phyloP scores from a whole-genome alignment of 495 filamentous ascomycete species.

The Immersiella caudata region DNA sequence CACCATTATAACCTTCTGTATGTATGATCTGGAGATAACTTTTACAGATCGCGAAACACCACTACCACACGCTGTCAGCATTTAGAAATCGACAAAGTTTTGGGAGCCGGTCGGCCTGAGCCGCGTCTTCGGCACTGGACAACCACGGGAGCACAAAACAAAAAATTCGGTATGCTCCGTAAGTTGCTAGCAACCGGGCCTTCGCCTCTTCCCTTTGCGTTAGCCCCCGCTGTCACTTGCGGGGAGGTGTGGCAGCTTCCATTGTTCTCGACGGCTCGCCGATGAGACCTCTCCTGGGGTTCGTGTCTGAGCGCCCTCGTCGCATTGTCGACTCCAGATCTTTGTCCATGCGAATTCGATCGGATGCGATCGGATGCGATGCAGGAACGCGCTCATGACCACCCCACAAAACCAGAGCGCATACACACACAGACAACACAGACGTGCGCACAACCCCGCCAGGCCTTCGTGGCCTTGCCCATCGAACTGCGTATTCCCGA shows the following conservation, averaged over 20 bases:
- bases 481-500: background rate
- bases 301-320: background rate
- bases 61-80: background rate
- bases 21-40: background rate
- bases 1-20: background rate
- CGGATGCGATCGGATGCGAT: constrained; percentile 17
- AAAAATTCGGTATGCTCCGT: background rate
- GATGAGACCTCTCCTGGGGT: background rate
- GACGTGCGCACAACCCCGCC: background rate
- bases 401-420: background rate
- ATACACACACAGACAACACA: background rate
- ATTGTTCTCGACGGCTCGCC: background rate
- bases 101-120: background rate
- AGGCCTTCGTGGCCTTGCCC: background rate
- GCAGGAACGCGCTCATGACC: background rate
- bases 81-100: background rate
- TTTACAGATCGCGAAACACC: background rate
- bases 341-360: constrained; percentile 2
- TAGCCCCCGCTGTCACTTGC: background rate
- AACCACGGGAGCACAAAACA: background rate
- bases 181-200: background rate
- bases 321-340: constrained; percentile 6
- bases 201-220: background rate
- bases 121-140: background rate
- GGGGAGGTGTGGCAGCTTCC: background rate